These are phyloP conservation scores for Termitomyces sp. DNA, from an alignment of 768 basidiomycete species.

Conservation along the genomic window DNA sequence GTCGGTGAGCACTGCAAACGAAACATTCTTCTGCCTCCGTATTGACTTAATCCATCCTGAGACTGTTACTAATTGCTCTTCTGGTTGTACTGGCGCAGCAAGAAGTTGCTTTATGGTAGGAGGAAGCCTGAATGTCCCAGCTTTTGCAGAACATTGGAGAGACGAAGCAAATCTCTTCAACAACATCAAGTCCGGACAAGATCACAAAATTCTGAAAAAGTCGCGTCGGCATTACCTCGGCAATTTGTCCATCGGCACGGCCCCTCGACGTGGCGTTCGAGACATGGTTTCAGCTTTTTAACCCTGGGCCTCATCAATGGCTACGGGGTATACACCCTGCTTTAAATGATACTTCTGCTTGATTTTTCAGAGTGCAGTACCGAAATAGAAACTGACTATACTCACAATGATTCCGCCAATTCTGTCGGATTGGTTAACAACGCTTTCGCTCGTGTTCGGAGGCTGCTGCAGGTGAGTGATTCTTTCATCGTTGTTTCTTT, in stretches of 20 bases:
- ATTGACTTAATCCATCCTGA: constrained; percentile 87
- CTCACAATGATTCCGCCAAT: constrained; percentile 6
- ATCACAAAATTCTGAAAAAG: background rate
- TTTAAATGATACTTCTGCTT: background rate
- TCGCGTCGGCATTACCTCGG: background rate
- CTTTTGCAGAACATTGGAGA: background rate
- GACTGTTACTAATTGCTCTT: constrained; percentile 32
- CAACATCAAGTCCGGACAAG: constrained; percentile 1
- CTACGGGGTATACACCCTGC: background rate
- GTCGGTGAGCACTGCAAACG: constrained; percentile 80
- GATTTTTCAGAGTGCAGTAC: background rate
- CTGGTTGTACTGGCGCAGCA: background rate
- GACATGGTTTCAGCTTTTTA: background rate
- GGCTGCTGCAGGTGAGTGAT: constrained; percentile 73
- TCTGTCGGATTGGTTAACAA: constrained; percentile 48
- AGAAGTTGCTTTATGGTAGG: constrained; percentile 14
- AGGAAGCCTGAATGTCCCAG: constrained; percentile 11
- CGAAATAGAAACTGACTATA: background rate
- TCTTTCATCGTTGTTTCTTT: background rate
- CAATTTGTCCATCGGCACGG: constrained; percentile 1
- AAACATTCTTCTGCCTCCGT: constrained; percentile 81
- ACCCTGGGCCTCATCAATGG: background rate
- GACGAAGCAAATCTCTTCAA: constrained; percentile 9
- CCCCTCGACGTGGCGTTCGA: constrained; percentile 1
- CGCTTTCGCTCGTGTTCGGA: constrained; percentile 76